Percentiles rank a stretch among this genome's conserved stretches.
phyloP scores from a whole-genome alignment of 345 rosid genomes.

The Sonneratia alba region DNA sequence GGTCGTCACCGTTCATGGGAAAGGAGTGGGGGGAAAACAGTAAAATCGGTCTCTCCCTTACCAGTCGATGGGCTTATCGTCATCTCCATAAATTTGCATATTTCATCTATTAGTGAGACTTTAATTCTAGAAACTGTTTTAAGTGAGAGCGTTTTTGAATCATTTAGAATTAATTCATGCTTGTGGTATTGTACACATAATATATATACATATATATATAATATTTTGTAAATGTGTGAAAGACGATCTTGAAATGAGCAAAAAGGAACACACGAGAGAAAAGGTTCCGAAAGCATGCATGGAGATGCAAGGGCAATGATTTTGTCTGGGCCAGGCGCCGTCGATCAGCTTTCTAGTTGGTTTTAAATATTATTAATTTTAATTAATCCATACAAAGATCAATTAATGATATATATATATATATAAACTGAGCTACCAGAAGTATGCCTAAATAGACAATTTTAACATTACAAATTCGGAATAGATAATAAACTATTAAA shows the following conservation, averaged over 20 bases:
- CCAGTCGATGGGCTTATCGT: too few species aligned
- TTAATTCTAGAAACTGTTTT: too few species aligned
- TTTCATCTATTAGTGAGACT: too few species aligned
- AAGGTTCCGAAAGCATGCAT: constrained; percentile 25
- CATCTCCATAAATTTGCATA: too few species aligned
- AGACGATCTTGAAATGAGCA: constrained; percentile 16
- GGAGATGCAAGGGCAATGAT: constrained; percentile 32
- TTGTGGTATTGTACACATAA: too few species aligned
- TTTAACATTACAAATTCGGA: neutral
- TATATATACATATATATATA: too few species aligned
- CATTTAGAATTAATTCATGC: too few species aligned
- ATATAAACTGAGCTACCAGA: too few species aligned
- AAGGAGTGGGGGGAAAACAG: neutral
- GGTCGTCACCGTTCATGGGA: neutral
- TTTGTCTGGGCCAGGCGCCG: constrained; percentile 24
- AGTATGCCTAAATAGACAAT: too few species aligned
- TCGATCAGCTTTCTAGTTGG: constrained; percentile 22
- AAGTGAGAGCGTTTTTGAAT: too few species aligned
- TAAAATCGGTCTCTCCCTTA: too few species aligned
- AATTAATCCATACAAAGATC: neutral
- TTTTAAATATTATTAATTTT: neutral
- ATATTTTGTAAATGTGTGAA: neutral
- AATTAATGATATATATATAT: neutral
- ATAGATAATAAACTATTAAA: too few species aligned
- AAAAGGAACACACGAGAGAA: constrained; percentile 10